Percentiles rank a stretch among this genome's conserved stretches.
These are phyloP conservation scores for Alternaria sp. DNA, from an alignment of 2,329 filamentous ascomycete genomes.

Conservation along the genomic window DNA sequence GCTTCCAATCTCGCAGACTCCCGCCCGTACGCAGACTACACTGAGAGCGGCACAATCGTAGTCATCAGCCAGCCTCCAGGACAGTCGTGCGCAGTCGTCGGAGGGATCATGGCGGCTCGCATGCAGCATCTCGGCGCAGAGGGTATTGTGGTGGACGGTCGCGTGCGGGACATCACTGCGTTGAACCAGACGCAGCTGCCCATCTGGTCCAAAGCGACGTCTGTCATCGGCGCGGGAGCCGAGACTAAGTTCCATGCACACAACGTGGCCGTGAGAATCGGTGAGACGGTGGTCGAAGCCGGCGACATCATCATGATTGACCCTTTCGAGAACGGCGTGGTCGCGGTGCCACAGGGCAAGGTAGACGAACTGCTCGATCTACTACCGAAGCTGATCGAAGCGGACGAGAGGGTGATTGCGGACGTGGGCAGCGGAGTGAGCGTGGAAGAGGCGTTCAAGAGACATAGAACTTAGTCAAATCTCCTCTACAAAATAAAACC, in stretches of 20 bases:
- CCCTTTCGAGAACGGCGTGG: constrained; percentile 68
- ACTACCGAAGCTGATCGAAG: constrained; percentile 53
- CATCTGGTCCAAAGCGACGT: constrained; percentile 64
- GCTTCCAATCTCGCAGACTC: constrained; percentile 33
- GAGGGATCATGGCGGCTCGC: constrained; percentile 76
- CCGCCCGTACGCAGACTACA: constrained; percentile 73
- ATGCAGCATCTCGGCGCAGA: constrained; percentile 68
- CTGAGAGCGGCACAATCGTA: constrained; percentile 65
- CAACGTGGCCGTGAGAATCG: constrained; percentile 49
- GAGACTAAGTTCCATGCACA: constrained; percentile 64
- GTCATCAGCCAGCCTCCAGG: constrained; percentile 69
- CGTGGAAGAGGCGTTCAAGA: constrained; percentile 71
- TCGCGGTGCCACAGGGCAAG: constrained; percentile 68
- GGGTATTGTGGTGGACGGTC: constrained; percentile 70
- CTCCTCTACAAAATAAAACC: background rate
- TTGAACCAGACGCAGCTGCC: constrained; percentile 63
- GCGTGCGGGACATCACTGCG: constrained; percentile 70
- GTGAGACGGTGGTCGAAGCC: constrained; percentile 44
- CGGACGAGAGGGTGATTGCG: constrained; percentile 54
- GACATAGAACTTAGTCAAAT: constrained; percentile 48
- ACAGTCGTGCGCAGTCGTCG: constrained; percentile 73
- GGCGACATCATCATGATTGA: constrained; percentile 75
- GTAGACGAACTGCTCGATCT: constrained; percentile 66
- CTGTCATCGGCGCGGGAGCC: constrained; percentile 64
- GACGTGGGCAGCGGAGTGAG: constrained; percentile 68